Evolutionary conservation across 2,329 filamentous ascomycete species (phyloP).

Genomic region (Colletotrichum sp.): DNA sequence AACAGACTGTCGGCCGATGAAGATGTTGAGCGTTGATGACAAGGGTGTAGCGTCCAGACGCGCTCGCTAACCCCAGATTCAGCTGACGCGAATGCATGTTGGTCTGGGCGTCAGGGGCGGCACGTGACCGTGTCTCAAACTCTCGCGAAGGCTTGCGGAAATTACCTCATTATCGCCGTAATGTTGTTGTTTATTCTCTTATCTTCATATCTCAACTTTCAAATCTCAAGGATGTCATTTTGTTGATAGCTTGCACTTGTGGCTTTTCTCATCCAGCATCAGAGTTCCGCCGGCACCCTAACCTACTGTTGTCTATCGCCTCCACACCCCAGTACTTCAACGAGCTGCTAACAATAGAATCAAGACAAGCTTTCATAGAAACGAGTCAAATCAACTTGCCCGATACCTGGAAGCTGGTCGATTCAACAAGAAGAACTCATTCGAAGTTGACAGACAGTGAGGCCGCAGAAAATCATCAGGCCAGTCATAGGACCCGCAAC

Average conservation of each 20-base stretch:
- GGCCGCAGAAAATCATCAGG: rapidly evolving
- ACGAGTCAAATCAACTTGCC: background rate
- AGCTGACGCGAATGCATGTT: background rate
- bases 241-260: background rate
- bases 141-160: background rate
- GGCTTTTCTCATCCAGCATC: background rate
- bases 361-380: background rate
- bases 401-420: rapidly evolving
- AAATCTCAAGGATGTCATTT: background rate
- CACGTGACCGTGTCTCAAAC: background rate
- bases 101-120: background rate
- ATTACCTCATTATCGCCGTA: background rate
- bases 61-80: background rate
- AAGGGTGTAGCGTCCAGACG: background rate
- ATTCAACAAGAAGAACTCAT: background rate
- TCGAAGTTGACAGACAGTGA: rapidly evolving
- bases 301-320: background rate
- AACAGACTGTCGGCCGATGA: background rate
- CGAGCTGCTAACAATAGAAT: too few relatives aligned
- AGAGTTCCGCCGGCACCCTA: background rate
- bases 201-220: background rate
- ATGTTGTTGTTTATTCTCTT: background rate
- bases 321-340: background rate
- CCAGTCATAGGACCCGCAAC: background rate
- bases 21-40: background rate